phyloP scores from a whole-genome alignment of 768 basidiomycete species.

The Calocera cornea region DNA sequence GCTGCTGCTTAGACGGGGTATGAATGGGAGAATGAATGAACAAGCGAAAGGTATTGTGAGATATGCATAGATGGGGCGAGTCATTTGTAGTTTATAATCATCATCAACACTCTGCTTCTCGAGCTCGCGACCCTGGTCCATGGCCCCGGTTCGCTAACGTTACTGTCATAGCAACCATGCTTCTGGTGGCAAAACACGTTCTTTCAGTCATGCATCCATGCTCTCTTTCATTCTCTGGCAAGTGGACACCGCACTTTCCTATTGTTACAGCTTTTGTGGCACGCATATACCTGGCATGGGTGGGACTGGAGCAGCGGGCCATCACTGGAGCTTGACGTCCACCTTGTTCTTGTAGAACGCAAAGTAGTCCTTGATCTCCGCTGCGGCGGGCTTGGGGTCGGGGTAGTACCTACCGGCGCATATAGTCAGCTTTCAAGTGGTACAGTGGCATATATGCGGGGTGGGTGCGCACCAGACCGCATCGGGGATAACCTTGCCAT shows the following conservation, averaged over 20 bases:
- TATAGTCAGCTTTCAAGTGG: background rate
- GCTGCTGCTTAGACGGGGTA: background rate
- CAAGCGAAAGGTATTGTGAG: background rate
- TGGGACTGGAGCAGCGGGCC: too few relatives aligned
- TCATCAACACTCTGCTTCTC: background rate
- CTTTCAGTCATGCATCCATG: background rate
- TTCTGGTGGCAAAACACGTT: too few relatives aligned
- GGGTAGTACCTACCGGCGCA: constrained; percentile 54
- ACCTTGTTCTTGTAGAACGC: constrained; percentile 63
- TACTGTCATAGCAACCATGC: too few relatives aligned
- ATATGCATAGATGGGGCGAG: background rate
- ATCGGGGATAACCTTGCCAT: constrained; percentile 39
- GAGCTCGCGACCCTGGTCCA: background rate
- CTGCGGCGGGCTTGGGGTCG: constrained; percentile 39
- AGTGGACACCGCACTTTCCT: background rate
- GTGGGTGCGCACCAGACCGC: constrained; percentile 44
- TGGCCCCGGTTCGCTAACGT: background rate
- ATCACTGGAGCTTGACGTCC: constrained; percentile 7
- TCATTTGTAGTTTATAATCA: background rate
- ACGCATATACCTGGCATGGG: background rate
- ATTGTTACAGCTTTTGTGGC: too few relatives aligned
- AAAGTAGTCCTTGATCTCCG: constrained; percentile 48
- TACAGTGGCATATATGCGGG: background rate
- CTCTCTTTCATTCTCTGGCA: background rate
- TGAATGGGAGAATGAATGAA: background rate